Conservation (phyloP, 2,329 filamentous ascomycete species). For the Ascosphaera acerosa region DNA sequence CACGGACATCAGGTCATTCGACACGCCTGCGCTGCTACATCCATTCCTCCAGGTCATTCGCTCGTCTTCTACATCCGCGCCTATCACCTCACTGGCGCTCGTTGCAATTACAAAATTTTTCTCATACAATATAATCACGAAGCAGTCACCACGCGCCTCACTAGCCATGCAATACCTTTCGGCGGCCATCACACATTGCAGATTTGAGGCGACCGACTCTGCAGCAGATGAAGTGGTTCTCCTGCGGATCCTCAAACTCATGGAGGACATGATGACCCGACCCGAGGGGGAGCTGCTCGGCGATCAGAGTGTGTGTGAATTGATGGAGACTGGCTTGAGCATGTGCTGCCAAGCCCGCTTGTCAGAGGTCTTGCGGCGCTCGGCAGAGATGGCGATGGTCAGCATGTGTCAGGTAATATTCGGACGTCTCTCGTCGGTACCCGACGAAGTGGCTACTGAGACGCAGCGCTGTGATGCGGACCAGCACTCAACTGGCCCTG, state of each 20-base stretch:
- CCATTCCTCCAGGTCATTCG: conserved; percentile 94
- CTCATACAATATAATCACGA: conserved; percentile 72
- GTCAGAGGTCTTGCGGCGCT: conserved; percentile 69
- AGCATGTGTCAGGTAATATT: conserved; percentile 99
- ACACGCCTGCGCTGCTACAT: conserved; percentile 67
- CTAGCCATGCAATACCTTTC: conserved; percentile 87
- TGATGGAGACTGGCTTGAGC: conserved; percentile 95
- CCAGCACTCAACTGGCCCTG: conserved; percentile 34
- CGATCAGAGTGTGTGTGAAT: conserved; percentile 94
- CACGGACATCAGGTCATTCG: conserved; percentile 73
- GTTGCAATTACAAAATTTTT: conserved; percentile 92
- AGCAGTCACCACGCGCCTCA: conserved; percentile 61
- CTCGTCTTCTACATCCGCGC: conserved; percentile 82
- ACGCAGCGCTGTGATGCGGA: conserved; percentile 38
- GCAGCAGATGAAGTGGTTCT: conserved; percentile 89
- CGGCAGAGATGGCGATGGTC: conserved; percentile 91
- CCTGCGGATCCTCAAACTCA: conserved; percentile 78
- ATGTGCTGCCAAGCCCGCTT: conserved; percentile 90
- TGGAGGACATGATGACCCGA: conserved; percentile 95
- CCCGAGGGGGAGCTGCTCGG: conserved; percentile 82
- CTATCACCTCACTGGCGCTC: conserved; percentile 83
- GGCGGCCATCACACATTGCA: conserved; percentile 86
- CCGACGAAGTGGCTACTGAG: conserved; percentile 46
- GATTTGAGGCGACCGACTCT: conserved; percentile 89
- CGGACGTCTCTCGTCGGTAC: conserved; percentile 66